Evolutionary conservation across 1,284 basidiomycete genomes (phyloP).

Genomic region (Ustilago esculenta): DNA sequence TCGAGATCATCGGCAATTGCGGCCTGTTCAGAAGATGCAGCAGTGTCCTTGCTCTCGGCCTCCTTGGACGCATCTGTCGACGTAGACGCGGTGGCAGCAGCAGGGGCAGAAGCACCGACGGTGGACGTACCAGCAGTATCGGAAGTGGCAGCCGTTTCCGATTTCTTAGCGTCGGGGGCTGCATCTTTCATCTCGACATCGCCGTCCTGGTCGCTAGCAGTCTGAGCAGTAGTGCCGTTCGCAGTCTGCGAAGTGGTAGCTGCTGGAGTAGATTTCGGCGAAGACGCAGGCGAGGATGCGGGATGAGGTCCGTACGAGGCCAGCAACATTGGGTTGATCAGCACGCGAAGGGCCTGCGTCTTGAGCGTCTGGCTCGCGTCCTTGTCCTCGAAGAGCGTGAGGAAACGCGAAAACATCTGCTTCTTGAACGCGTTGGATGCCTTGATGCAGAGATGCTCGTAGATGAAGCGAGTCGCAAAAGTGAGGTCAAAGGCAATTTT

Average conservation of each 20-base stretch:
- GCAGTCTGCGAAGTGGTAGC: slow-evolving; percentile 6
- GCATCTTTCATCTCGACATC: slow-evolving; percentile 63
- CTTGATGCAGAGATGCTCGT: slow-evolving; percentile 79
- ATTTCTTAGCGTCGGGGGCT: slow-evolving; percentile 14
- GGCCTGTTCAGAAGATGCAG: slow-evolving; percentile 64
- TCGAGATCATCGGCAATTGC: slow-evolving; percentile 16
- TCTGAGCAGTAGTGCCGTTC: not conserved
- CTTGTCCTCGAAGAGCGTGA: slow-evolving; percentile 81
- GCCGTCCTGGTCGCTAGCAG: slow-evolving; percentile 68
- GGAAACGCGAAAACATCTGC: slow-evolving; percentile 84
- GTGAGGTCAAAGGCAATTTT: slow-evolving; percentile 84
- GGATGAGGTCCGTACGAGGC: slow-evolving; percentile 72
- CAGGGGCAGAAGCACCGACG: slow-evolving; percentile 3
- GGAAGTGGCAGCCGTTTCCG: slow-evolving; percentile 11
- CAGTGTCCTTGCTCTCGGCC: slow-evolving; percentile 57
- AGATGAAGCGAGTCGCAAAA: slow-evolving; percentile 85
- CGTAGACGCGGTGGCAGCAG: not conserved
- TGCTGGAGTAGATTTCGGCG: slow-evolving; percentile 14
- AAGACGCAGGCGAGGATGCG: slow-evolving; percentile 20
- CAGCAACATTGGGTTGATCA: slow-evolving; percentile 88
- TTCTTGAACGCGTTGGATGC: slow-evolving; percentile 76
- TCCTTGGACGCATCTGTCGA: slow-evolving; percentile 4
- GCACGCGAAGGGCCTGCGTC: slow-evolving; percentile 82
- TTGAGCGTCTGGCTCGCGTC: slow-evolving; percentile 81
- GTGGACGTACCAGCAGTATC: not conserved